phyloP scores from a whole-genome alignment of 2,329 filamentous ascomycete species.

The Penicillium sp. region DNA sequence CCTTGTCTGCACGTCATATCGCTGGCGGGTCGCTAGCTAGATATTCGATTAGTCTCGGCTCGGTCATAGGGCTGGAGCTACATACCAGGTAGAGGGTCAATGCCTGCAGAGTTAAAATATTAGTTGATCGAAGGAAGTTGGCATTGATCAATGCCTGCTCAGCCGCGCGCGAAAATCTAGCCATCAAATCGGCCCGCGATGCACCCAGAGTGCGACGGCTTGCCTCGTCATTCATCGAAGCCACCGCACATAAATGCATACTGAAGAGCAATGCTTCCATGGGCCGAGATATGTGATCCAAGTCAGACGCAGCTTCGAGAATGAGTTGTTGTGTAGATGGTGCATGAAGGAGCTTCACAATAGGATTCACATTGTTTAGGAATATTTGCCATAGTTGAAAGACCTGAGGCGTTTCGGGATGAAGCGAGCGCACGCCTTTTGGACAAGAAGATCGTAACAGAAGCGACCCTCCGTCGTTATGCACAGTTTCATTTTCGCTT shows the following conservation, averaged over 20 bases:
- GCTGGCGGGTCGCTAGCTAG: not conserved
- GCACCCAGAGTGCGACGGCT: not conserved
- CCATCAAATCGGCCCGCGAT: not conserved
- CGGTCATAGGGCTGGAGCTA: not conserved
- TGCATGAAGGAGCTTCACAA: conserved; percentile 69
- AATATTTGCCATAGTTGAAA: conserved; percentile 64
- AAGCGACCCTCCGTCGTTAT: conserved; percentile 7
- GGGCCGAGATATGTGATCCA: conserved; percentile 56
- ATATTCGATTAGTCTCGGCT: not conserved
- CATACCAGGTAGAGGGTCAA: not conserved
- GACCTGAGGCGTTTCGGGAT: conserved; percentile 28
- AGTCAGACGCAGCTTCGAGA: conserved; percentile 61
- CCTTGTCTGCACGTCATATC: not conserved
- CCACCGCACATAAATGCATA: conserved; percentile 55
- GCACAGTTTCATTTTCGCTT: not conserved
- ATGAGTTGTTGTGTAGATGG: conserved; percentile 67
- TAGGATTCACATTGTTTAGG: conserved; percentile 68
- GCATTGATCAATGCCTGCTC: not conserved
- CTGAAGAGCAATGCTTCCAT: conserved; percentile 70
- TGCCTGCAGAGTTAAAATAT: not conserved
- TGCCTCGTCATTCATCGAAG: not conserved
- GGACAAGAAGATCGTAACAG: conserved; percentile 8
- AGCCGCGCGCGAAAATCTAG: not conserved
- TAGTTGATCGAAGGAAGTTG: not conserved
- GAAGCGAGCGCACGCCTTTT: conserved; percentile 6